These are phyloP conservation scores for Garcia nutans DNA, from an alignment of 345 rosid species.

Conservation along the genomic window DNA sequence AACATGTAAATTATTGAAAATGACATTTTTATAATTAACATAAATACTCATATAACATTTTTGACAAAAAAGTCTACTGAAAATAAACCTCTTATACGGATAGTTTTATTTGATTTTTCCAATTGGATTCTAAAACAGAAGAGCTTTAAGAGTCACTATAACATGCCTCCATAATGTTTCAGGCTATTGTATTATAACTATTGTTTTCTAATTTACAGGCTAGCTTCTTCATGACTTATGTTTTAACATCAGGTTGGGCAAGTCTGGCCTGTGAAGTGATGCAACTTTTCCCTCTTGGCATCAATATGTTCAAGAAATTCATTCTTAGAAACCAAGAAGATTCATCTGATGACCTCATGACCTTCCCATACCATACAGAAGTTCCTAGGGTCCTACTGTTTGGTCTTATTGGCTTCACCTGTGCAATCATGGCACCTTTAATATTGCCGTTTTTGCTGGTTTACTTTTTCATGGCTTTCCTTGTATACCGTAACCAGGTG, in stretches of 20 bases:
- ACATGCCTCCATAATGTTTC: not conserved
- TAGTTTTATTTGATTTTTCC: not conserved
- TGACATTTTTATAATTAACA: not conserved
- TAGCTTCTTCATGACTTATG: constrained; percentile 87
- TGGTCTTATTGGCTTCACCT: constrained; percentile 84
- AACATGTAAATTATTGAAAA: not conserved
- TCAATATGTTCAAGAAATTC: constrained; percentile 46
- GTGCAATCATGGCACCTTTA: constrained; percentile 78
- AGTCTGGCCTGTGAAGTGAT: constrained; percentile 71
- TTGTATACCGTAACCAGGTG: constrained; percentile 84
- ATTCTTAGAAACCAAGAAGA: constrained; percentile 47
- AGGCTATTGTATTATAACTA: not conserved
- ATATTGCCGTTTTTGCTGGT: constrained; percentile 71
- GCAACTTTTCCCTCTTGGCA: constrained; percentile 60
- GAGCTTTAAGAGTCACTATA: not conserved
- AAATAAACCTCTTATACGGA: not conserved
- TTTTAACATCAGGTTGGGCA: constrained; percentile 88
- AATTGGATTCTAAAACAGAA: not conserved
- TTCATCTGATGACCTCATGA: constrained; percentile 34
- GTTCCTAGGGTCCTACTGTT: constrained; percentile 74
- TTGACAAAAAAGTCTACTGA: not conserved
- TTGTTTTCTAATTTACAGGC: constrained; percentile 54
- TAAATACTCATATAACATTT: not conserved
- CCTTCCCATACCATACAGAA: constrained; percentile 89
- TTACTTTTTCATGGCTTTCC: constrained; percentile 68